phyloP scores from a whole-genome alignment of 192 early-diverging fungal genomes.

The Paraglomus occultum region DNA sequence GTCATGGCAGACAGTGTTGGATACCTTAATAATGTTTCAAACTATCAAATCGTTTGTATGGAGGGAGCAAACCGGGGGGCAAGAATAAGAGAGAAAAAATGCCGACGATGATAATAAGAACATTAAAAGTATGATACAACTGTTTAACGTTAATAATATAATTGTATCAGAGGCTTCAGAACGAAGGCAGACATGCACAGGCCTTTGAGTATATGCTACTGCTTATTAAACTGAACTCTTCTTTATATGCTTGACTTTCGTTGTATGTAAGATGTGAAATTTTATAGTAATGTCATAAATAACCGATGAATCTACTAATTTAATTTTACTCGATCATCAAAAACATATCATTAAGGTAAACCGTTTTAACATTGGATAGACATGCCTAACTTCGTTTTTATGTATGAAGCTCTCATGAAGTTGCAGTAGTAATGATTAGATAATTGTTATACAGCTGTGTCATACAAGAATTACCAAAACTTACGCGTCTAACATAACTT shows the following conservation, averaged over 20 bases:
- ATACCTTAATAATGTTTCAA: conserved; percentile 12
- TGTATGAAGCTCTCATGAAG: conserved; percentile 22
- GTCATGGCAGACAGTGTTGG: conserved; percentile 7
- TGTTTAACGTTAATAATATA: conserved; percentile 17
- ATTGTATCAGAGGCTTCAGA: conserved; percentile 13
- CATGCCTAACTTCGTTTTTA: conserved; percentile 8
- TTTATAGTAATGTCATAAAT: not conserved
- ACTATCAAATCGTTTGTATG: conserved; percentile 10
- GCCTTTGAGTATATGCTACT: not conserved
- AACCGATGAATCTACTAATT: not conserved
- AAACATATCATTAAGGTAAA: not conserved
- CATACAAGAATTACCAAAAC: too few species aligned
- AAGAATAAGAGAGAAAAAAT: not conserved
- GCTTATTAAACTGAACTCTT: conserved; percentile 6
- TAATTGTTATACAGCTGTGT: too few species aligned
- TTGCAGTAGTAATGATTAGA: too few species aligned
- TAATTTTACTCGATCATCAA: not conserved
- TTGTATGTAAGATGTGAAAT: not conserved
- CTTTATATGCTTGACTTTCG: conserved; percentile 21
- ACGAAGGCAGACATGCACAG: not conserved
- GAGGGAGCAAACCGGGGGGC: not conserved
- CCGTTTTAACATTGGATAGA: conserved; percentile 8
- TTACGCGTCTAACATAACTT: too few species aligned
- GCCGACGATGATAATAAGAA: not conserved
- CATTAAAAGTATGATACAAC: not conserved